Conservation (phyloP, 768 basidiomycete species). For the Phanerochaete carnosa region DNA sequence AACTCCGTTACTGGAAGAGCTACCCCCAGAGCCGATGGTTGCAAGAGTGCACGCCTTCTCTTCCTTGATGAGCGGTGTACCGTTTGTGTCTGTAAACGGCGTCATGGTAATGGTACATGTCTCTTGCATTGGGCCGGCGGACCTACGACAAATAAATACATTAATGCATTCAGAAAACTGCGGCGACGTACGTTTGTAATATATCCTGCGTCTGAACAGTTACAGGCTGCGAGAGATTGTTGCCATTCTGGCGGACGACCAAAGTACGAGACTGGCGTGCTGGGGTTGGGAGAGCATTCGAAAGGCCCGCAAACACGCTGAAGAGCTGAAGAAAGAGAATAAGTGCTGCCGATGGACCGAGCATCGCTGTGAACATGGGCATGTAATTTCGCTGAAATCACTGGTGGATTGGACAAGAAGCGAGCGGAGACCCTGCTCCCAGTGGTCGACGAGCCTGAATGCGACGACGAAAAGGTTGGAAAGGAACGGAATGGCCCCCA, state of each 20-base stretch:
- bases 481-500: conserved; percentile 31
- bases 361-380: conserved; percentile 21
- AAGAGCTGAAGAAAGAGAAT: conserved; percentile 24
- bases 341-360: conserved; percentile 17
- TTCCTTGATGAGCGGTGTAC: conserved; percentile 29
- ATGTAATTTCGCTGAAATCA: conserved; percentile 15
- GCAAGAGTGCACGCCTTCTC: conserved; percentile 26
- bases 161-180: neutral
- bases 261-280: conserved; percentile 5
- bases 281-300: conserved; percentile 26
- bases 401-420: conserved; percentile 15
- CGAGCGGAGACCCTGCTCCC: conserved; percentile 40
- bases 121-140: conserved; percentile 30
- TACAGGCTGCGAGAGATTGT: conserved; percentile 29
- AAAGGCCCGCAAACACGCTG: conserved; percentile 21
- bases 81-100: conserved; percentile 28
- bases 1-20: neutral
- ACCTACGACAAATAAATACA: conserved; percentile 7
- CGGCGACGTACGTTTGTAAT: conserved; percentile 37
- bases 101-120: conserved; percentile 33
- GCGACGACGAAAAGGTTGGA: conserved; percentile 21
- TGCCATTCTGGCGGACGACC: conserved; percentile 18
- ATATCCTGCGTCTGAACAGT: conserved; percentile 34
- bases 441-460: conserved; percentile 21
- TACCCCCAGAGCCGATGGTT: neutral